Percentiles rank a stretch among this genome's conserved stretches.
phyloP scores from a whole-genome alignment of 352 stramenopile species.

The Globisporangium recalcitrans region DNA sequence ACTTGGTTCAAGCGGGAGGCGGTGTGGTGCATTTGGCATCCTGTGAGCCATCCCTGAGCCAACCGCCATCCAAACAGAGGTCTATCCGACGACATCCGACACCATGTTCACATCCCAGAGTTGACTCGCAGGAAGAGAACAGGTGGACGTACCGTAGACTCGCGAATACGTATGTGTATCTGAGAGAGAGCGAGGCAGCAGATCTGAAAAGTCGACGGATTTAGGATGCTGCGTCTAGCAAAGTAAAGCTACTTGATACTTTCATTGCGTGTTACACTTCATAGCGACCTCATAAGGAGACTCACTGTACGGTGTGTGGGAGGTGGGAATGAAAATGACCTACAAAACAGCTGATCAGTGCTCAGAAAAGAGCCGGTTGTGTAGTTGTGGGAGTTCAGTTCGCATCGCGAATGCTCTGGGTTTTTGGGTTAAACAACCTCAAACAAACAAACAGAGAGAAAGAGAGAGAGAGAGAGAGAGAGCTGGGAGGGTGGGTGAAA shows the following conservation, averaged over 20 bases:
- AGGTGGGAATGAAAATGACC: not conserved
- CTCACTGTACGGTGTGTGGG: not conserved
- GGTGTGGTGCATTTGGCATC: too few species aligned
- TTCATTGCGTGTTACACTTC: too few species aligned
- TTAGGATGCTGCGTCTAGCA: too few species aligned
- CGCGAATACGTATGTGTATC: too few species aligned
- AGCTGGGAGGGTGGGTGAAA: not conserved
- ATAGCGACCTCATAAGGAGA: too few species aligned
- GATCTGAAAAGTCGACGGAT: too few species aligned
- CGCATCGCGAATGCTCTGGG: not conserved
- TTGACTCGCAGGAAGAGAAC: not conserved
- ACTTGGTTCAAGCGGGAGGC: not conserved
- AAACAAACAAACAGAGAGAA: too few species aligned
- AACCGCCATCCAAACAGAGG: not conserved
- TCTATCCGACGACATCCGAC: not conserved
- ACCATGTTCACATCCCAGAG: not conserved
- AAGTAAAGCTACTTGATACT: too few species aligned
- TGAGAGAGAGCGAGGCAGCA: too few species aligned
- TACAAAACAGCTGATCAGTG: not conserved
- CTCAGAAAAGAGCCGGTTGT: slow-evolving; percentile 7
- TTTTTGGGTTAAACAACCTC: not conserved
- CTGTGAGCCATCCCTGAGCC: not conserved
- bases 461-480: not conserved
- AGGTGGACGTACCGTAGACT: too few species aligned
- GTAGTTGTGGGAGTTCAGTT: slow-evolving; percentile 7